Evolutionary conservation across 805 yeast genomes (phyloP).

Genomic region (Ogataea methanolica): DNA sequence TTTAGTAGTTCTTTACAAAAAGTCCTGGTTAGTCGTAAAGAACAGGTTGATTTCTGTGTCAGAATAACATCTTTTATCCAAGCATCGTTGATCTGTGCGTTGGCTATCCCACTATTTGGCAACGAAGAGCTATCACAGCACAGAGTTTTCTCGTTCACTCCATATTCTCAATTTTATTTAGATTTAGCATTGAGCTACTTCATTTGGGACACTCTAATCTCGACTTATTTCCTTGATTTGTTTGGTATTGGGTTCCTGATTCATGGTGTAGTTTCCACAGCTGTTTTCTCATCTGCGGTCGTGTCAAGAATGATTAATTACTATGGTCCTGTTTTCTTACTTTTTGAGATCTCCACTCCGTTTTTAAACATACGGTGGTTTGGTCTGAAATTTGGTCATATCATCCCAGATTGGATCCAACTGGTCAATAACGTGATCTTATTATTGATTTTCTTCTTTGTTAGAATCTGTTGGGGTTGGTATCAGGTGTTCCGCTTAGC

Average conservation of each 20-base stretch:
- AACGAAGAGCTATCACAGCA: constrained; percentile 25
- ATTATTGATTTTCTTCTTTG: constrained; percentile 30
- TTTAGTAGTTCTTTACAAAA: neutral
- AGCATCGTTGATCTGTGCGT: constrained; percentile 24
- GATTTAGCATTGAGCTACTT: constrained; percentile 32
- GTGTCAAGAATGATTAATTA: constrained; percentile 27
- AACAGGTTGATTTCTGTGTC: constrained; percentile 27
- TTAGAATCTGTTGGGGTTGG: constrained; percentile 37
- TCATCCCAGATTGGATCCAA: constrained; percentile 25
- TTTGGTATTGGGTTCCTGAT: constrained; percentile 33
- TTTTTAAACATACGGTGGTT: constrained; percentile 34
- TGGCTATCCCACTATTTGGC: constrained; percentile 27
- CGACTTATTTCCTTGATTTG: constrained; percentile 21
- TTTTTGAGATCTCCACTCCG: constrained; percentile 35
- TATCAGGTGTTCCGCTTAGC: constrained; percentile 28
- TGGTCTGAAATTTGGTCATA: constrained; percentile 27
- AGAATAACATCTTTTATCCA: constrained; percentile 32
- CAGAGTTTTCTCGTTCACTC: constrained; percentile 30
- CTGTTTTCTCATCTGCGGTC: constrained; percentile 26
- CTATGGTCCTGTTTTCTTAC: constrained; percentile 31
- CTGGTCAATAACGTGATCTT: constrained; percentile 31
- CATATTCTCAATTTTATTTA: constrained; percentile 28
- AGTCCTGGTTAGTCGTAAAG: constrained; percentile 12
- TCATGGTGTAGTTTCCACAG: constrained; percentile 33
- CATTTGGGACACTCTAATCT: constrained; percentile 32